Conservation (phyloP, 1,284 basidiomycete genomes). For the Cutaneotrichosporon sp. region DNA sequence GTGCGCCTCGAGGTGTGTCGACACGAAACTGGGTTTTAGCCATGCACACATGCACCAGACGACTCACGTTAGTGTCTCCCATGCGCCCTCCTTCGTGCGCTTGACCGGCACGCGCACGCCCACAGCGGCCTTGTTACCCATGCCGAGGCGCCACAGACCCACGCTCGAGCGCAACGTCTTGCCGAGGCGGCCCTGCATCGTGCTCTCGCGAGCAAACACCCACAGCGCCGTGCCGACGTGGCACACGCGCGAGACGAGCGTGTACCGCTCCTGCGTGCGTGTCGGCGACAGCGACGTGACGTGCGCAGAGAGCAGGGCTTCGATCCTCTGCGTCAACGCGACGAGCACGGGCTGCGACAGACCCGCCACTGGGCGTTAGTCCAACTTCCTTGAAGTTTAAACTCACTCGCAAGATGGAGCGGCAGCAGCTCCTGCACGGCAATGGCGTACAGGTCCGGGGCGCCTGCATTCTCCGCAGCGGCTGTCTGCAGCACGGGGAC, state of each 20-base stretch:
- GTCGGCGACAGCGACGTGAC: slow-evolving; percentile 33
- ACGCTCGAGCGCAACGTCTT: slow-evolving; percentile 27
- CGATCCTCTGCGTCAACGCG: slow-evolving; percentile 37
- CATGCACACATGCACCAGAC: not conserved
- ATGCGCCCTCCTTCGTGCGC: slow-evolving; percentile 52
- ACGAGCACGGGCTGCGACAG: slow-evolving; percentile 31
- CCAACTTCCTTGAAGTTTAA: not conserved
- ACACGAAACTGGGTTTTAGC: slow-evolving; percentile 67
- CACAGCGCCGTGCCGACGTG: slow-evolving; percentile 46
- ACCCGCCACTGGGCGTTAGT: slow-evolving; percentile 33
- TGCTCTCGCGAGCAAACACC: slow-evolving; percentile 43
- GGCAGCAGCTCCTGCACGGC: slow-evolving; percentile 91
- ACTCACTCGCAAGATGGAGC: slow-evolving; percentile 44
- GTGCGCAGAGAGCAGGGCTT: slow-evolving; percentile 41
- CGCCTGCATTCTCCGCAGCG: slow-evolving; percentile 21
- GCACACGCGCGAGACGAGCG: slow-evolving; percentile 33
- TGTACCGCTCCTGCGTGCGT: slow-evolving; percentile 30
- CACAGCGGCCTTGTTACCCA: slow-evolving; percentile 96
- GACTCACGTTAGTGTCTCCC: slow-evolving; percentile 76
- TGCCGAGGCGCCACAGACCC: slow-evolving; percentile 51
- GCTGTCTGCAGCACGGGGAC: slow-evolving; percentile 40
- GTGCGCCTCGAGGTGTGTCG: slow-evolving; percentile 83
- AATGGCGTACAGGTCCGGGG: slow-evolving; percentile 78
- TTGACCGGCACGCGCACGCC: slow-evolving; percentile 74
- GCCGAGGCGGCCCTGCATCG: slow-evolving; percentile 31